phyloP scores from a whole-genome alignment of 192 early-diverging fungal species.

The Powellomyces hirtus region DNA sequence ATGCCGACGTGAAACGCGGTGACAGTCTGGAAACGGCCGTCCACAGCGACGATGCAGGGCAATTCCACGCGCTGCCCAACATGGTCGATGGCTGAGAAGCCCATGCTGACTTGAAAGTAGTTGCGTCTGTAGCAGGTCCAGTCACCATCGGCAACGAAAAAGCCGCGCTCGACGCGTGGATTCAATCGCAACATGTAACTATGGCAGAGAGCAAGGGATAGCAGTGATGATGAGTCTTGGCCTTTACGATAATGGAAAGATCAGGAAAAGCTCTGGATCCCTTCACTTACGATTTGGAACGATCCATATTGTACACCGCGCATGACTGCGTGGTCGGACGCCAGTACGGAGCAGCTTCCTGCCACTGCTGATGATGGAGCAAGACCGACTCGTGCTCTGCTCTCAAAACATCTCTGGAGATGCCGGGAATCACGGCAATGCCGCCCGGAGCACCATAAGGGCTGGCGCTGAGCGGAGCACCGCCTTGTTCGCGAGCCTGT shows the following conservation, averaged over 20 bases:
- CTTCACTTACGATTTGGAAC: slow-evolving; percentile 12
- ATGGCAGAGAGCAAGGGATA: not conserved
- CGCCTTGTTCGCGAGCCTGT: too few relatives aligned
- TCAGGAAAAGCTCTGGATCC: not conserved
- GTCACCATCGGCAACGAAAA: slow-evolving; percentile 81
- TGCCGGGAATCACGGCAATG: too few relatives aligned
- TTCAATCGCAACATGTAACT: slow-evolving; percentile 60
- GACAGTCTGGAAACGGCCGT: slow-evolving; percentile 71
- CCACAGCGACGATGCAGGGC: slow-evolving; percentile 72
- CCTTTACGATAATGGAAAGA: not conserved
- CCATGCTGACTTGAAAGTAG: slow-evolving; percentile 82
- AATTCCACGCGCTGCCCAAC: slow-evolving; percentile 39
- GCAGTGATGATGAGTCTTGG: not conserved
- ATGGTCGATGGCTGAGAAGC: slow-evolving; percentile 71
- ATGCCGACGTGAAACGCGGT: slow-evolving; percentile 73
- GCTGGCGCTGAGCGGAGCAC: too few relatives aligned
- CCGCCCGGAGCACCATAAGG: too few relatives aligned
- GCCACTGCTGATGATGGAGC: not conserved
- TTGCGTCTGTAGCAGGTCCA: slow-evolving; percentile 97
- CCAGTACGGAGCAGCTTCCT: slow-evolving; percentile 6
- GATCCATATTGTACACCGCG: slow-evolving; percentile 10
- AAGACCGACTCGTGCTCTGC: too few relatives aligned
- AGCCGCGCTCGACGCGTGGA: slow-evolving; percentile 87
- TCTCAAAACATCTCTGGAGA: too few relatives aligned
- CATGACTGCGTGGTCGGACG: slow-evolving; percentile 11